phyloP scores from a whole-genome alignment of 2,329 filamentous ascomycete genomes.

The Diatrype stigma region DNA sequence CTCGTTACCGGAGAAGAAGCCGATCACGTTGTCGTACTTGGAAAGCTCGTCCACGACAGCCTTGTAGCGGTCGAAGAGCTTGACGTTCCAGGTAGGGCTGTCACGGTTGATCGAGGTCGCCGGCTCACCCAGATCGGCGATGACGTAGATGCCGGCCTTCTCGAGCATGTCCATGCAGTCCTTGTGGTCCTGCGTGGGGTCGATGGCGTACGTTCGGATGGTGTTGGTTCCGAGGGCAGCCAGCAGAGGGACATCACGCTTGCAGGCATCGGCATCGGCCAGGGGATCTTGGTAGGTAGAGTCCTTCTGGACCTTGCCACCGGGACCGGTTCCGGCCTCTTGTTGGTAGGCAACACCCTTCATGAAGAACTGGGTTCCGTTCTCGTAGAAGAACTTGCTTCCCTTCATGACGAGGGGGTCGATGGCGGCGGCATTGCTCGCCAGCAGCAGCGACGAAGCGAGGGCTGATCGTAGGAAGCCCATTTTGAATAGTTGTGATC shows the following conservation, averaged over 20 bases:
- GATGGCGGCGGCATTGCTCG: conserved; percentile 20
- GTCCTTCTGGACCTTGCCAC: conserved; percentile 28
- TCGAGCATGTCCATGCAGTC: conserved; percentile 67
- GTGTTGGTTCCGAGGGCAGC: conserved; percentile 65
- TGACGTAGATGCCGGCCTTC: conserved; percentile 72
- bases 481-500: conserved; percentile 18
- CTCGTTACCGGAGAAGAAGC: conserved; percentile 81
- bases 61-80: conserved; percentile 66
- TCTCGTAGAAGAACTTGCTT: conserved; percentile 65
- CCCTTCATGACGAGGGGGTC: conserved; percentile 31
- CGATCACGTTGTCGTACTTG: conserved; percentile 70
- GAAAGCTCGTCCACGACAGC: conserved; percentile 65
- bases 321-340: conserved; percentile 45
- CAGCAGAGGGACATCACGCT: conserved; percentile 67
- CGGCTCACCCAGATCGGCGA: conserved; percentile 70
- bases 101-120: conserved; percentile 66
- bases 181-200: conserved; percentile 62
- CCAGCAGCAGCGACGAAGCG: conserved; percentile 23
- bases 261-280: conserved; percentile 56
- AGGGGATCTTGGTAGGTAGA: conserved; percentile 65
- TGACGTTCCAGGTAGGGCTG: conserved; percentile 62
- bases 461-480: conserved; percentile 25
- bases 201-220: conserved; percentile 74
- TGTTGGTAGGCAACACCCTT: conserved; percentile 75
- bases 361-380: conserved; percentile 52